Evolutionary conservation across 1,284 basidiomycete species (phyloP).

Genomic region (Marasmius fiardii): DNA sequence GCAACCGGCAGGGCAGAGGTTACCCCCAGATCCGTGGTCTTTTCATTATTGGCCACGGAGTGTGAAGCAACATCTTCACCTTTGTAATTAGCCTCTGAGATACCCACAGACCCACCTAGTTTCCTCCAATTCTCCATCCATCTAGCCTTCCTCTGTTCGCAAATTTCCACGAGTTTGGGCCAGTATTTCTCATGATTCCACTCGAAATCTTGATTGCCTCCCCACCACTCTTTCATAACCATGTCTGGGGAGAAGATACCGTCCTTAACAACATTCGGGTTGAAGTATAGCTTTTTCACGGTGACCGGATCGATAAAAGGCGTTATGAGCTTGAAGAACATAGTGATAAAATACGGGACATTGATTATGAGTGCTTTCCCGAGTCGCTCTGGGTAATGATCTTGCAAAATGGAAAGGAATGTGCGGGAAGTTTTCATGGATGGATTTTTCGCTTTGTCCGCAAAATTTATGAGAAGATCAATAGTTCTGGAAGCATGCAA

Average conservation of each 20-base stretch:
- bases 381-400: constrained; percentile 91
- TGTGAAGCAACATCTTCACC: constrained; percentile 8
- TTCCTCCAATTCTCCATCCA: constrained; percentile 61
- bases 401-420: constrained; percentile 77
- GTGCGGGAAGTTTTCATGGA: constrained; percentile 61
- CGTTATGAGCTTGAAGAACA: constrained; percentile 81
- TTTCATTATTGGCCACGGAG: constrained; percentile 1
- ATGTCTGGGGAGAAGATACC: constrained; percentile 55
- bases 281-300: constrained; percentile 67
- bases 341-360: constrained; percentile 76
- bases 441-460: constrained; percentile 76
- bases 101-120: constrained; percentile 61
- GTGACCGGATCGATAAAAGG: constrained; percentile 84
- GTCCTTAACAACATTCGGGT: constrained; percentile 58
- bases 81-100: constrained; percentile 74
- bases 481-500: constrained; percentile 41
- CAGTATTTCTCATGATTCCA: constrained; percentile 77
- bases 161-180: constrained; percentile 57
- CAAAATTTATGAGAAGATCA: constrained; percentile 80
- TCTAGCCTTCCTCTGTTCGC: constrained; percentile 43
- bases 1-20: neutral
- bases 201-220: constrained; percentile 56
- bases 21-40: neutral
- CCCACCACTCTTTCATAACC: constrained; percentile 60
- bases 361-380: constrained; percentile 84